phyloP scores from a whole-genome alignment of 441 rosid genomes.

The Pelargonium cotyledonis region DNA sequence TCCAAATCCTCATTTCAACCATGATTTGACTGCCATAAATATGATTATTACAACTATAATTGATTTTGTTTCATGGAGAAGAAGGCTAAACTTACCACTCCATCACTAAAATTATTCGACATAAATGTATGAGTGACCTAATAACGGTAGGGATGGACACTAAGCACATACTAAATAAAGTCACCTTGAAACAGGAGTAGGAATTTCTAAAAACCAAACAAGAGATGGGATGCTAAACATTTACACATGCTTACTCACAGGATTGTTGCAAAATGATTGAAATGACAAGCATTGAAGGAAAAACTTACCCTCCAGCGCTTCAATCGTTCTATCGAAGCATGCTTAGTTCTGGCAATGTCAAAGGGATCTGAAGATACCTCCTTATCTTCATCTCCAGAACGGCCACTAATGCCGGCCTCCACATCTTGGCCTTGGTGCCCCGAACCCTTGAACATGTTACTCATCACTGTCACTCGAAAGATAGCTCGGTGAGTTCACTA shows the following conservation, averaged over 20 bases:
- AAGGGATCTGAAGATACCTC: slow-evolving; percentile 34
- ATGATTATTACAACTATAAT: no score
- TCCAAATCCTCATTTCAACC: no score
- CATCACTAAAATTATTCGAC: no score
- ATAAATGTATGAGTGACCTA: no score
- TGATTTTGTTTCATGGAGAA: no score
- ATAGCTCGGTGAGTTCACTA: slow-evolving; percentile 41
- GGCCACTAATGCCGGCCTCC: slow-evolving; percentile 37
- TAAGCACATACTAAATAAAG: not conserved
- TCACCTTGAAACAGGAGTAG: no score
- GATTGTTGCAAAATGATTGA: no score
- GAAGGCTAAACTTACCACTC: no score
- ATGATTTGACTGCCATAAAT: no score
- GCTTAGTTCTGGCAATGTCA: slow-evolving; percentile 41
- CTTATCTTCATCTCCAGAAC: slow-evolving; percentile 15
- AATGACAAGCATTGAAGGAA: not conserved
- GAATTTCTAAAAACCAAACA: no score
- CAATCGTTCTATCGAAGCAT: slow-evolving; percentile 41
- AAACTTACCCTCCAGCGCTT: slow-evolving; percentile 61
- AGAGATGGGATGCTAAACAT: not conserved
- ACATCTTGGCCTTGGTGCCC: slow-evolving; percentile 32
- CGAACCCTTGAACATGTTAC: slow-evolving; percentile 30
- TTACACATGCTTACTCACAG: not conserved
- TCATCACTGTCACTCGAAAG: slow-evolving; percentile 71
- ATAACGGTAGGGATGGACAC: no score